phyloP scores from a whole-genome alignment of 768 basidiomycete genomes.

The Lactarius vividus region DNA sequence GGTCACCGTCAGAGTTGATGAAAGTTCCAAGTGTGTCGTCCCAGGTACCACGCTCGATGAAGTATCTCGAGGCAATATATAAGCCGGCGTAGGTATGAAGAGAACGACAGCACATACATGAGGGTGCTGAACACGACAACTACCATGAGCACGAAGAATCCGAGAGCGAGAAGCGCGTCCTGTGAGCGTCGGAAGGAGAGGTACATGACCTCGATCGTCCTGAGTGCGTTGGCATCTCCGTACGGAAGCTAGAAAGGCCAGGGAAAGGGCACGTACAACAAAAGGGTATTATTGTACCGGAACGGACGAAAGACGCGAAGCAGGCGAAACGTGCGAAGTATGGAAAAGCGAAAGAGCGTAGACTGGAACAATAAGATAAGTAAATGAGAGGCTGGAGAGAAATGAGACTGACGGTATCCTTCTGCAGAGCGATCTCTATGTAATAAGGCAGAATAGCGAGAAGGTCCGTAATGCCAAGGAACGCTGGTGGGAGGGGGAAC shows the following conservation, averaged over 20 bases:
- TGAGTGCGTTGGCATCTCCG: constrained; percentile 31
- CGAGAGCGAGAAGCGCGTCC: constrained; percentile 81
- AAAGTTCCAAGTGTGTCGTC: constrained; percentile 77
- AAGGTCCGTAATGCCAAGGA: constrained; percentile 84
- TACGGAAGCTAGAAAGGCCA: background rate
- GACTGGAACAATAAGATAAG: constrained; percentile 45
- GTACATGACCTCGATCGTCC: constrained; percentile 92
- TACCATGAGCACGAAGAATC: constrained; percentile 87
- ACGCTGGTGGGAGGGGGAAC: constrained; percentile 43
- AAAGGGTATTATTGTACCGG: constrained; percentile 75
- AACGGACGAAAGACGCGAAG: constrained; percentile 89
- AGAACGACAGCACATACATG: constrained; percentile 41
- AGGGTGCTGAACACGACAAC: constrained; percentile 86
- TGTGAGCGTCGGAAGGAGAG: constrained; percentile 81
- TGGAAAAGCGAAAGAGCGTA: constrained; percentile 86
- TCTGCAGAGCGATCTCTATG: constrained; percentile 75
- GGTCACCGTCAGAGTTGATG: constrained; percentile 81
- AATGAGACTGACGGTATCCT: constrained; percentile 68
- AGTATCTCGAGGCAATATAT: constrained; percentile 52
- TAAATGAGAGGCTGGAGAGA: background rate
- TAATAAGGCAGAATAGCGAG: constrained; percentile 88
- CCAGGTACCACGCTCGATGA: constrained; percentile 89
- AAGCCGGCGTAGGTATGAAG: background rate
- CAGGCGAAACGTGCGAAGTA: constrained; percentile 85
- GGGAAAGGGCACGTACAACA: constrained; percentile 49